These are phyloP conservation scores for Pinus tabuliformis DNA, from an alignment of 75 land plant genomes.

Conservation along the genomic window DNA sequence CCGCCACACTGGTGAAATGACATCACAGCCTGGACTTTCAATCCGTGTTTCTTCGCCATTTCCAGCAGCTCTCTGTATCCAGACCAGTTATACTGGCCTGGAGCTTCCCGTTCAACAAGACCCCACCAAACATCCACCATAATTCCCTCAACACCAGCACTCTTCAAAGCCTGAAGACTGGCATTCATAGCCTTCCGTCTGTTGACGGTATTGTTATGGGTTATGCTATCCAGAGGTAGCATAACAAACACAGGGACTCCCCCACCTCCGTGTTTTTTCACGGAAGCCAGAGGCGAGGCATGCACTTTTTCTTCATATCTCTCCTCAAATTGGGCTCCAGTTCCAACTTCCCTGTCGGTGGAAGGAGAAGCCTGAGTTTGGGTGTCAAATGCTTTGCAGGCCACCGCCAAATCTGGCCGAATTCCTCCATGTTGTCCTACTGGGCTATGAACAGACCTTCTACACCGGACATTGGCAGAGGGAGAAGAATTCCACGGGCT, in stretches of 20 bases:
- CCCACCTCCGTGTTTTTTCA: conserved; percentile 6
- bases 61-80: conserved; percentile 80
- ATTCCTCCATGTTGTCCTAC: background rate
- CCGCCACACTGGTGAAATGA: conserved; percentile 95
- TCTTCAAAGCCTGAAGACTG: conserved; percentile 74
- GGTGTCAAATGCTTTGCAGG: conserved; percentile 43
- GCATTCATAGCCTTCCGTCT: conserved; percentile 76
- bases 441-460: background rate
- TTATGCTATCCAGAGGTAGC: conserved; percentile 87
- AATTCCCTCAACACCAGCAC: conserved; percentile 87
- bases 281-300: background rate
- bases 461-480: background rate
- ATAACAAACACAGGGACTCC: conserved; percentile 89
- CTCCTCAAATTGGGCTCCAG: background rate
- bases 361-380: conserved; percentile 7
- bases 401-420: conserved; percentile 52
- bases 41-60: conserved; percentile 72
- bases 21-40: conserved; percentile 95
- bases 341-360: conserved; percentile 1
- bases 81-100: conserved; percentile 68
- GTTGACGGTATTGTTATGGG: conserved; percentile 46
- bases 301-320: conserved; percentile 12
- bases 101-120: conserved; percentile 71
- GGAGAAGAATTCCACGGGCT: conserved; percentile 43
- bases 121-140: conserved; percentile 99